Conservation (phyloP, 2,329 filamentous ascomycete genomes). For the Aspergillus jensenii region DNA sequence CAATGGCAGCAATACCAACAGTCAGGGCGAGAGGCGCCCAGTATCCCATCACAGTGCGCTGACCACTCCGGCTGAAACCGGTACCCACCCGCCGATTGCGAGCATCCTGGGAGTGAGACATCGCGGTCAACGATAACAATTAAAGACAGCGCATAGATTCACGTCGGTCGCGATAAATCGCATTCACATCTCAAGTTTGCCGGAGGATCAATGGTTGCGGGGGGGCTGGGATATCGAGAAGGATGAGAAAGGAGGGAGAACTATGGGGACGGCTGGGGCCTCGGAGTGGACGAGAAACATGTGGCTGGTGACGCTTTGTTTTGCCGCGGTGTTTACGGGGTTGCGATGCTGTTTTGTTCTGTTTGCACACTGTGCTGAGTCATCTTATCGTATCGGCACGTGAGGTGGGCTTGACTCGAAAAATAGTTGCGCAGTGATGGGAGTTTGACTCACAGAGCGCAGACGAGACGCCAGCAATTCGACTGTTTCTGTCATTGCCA, state of each 20-base stretch:
- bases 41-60: constrained; percentile 57
- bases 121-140: constrained; percentile 30
- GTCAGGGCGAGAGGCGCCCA: constrained; percentile 89
- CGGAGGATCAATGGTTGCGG: constrained; percentile 15
- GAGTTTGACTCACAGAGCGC: constrained; percentile 5
- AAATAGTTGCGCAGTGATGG: constrained; percentile 3
- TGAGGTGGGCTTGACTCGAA: constrained; percentile 13
- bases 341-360: constrained; percentile 22
- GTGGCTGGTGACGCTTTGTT: constrained; percentile 37
- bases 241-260: constrained; percentile 21
- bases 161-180: constrained; percentile 23
- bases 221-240: constrained; percentile 10
- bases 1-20: constrained; percentile 81
- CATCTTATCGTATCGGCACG: constrained; percentile 24
- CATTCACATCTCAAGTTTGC: constrained; percentile 34
- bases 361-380: constrained; percentile 26
- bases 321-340: constrained; percentile 24
- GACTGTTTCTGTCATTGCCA: not conserved
- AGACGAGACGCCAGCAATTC: not conserved
- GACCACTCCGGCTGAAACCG: constrained; percentile 43
- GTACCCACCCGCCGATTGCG: constrained; percentile 38
- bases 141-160: constrained; percentile 29
- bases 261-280: constrained; percentile 29
- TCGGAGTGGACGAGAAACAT: constrained; percentile 39
- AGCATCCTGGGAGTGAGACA: constrained; percentile 41